These are phyloP conservation scores for Carex arenaria DNA, from an alignment of 202 grass and related monocot genomes.

Conservation along the genomic window DNA sequence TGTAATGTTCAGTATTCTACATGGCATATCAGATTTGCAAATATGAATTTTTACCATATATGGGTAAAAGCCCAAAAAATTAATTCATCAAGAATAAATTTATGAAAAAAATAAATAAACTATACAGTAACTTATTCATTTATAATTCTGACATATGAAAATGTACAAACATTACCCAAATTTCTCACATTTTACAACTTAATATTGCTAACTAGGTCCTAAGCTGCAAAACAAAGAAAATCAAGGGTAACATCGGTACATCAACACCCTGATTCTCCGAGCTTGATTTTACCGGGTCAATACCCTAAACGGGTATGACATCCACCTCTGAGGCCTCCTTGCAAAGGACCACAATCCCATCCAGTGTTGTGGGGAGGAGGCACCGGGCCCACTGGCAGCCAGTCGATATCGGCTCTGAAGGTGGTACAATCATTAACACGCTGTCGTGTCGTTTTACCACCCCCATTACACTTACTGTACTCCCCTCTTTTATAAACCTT, in stretches of 20 bases:
- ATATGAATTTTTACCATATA: background rate
- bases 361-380: conserved; percentile 48
- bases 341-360: conserved; percentile 61
- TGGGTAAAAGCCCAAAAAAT: background rate
- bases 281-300: background rate
- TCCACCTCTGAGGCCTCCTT: conserved; percentile 58
- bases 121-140: conserved; percentile 16
- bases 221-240: conserved; percentile 21
- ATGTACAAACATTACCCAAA: conserved; percentile 10
- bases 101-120: background rate
- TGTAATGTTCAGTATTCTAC: background rate
- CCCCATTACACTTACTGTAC: conserved; percentile 69
- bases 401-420: conserved; percentile 50
- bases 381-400: conserved; percentile 75
- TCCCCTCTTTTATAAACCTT: conserved; percentile 68
- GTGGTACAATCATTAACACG: conserved; percentile 71
- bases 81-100: background rate
- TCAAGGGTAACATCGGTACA: conserved; percentile 16
- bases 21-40: background rate
- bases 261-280: conserved; percentile 9
- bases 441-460: conserved; percentile 57
- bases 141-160: conserved; percentile 14
- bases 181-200: conserved; percentile 19
- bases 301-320: conserved; percentile 70
- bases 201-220: background rate